Evolutionary conservation across 495 filamentous ascomycete genomes (phyloP).

Genomic region (Xylaria curta): DNA sequence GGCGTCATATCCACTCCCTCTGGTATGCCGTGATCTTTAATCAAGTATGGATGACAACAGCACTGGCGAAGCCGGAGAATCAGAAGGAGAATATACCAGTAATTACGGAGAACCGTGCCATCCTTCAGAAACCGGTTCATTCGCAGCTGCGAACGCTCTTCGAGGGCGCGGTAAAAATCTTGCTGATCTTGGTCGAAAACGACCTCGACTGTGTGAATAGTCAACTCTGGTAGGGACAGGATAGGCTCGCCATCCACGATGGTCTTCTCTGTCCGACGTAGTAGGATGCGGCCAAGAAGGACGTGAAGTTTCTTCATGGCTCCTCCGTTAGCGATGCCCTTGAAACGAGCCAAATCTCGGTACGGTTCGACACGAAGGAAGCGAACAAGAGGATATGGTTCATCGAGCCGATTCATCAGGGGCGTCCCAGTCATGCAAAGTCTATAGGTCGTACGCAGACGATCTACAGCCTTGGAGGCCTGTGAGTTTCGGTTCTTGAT

Average conservation of each 20-base stretch:
- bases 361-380: constrained; percentile 90
- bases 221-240: constrained; percentile 73
- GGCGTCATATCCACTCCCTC: constrained; percentile 50
- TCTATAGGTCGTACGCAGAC: constrained; percentile 68
- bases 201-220: constrained; percentile 67
- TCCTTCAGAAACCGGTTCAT: constrained; percentile 81
- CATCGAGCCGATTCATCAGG: constrained; percentile 88
- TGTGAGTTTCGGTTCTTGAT: constrained; percentile 87
- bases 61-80: constrained; percentile 90
- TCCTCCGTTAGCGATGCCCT: constrained; percentile 40
- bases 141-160: constrained; percentile 66
- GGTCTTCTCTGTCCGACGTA: constrained; percentile 85
- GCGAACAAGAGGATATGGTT: constrained; percentile 80
- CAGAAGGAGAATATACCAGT: constrained; percentile 83
- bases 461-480: constrained; percentile 64
- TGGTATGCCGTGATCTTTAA: constrained; percentile 72
- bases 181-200: constrained; percentile 78
- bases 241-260: constrained; percentile 87
- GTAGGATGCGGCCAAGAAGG: constrained; percentile 81
- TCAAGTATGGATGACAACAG: constrained; percentile 92
- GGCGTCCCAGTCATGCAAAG: constrained; percentile 93
- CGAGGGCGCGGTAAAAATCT: constrained; percentile 74
- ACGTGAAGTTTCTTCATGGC: constrained; percentile 78
- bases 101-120: constrained; percentile 77
- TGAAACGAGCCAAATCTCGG: constrained; percentile 65